Evolutionary conservation across 495 filamentous ascomycete genomes (phyloP).

Genomic region (Aspergillus steynii): DNA sequence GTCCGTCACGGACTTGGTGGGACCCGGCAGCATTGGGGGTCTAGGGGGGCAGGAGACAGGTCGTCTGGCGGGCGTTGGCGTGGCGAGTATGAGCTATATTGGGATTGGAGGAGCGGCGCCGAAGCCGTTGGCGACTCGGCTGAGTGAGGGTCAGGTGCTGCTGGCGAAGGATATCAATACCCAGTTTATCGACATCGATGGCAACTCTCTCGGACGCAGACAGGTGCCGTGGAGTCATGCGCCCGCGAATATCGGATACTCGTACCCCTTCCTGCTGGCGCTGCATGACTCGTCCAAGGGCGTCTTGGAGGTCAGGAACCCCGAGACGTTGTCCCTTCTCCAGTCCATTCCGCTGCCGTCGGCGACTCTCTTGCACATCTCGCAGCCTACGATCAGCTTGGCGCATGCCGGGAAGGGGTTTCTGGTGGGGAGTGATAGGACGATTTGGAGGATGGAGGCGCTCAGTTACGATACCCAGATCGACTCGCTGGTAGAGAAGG

Average conservation of each 20-base stretch:
- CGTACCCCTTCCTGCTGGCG: conserved; percentile 90
- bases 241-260: conserved; percentile 89
- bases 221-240: conserved; percentile 90
- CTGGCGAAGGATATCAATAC: conserved; percentile 96
- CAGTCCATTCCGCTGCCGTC: conserved; percentile 80
- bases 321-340: conserved; percentile 81
- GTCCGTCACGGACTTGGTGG: conserved; percentile 71
- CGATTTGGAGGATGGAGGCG: conserved; percentile 95
- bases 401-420: conserved; percentile 95
- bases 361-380: conserved; percentile 85
- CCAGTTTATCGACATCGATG: conserved; percentile 81
- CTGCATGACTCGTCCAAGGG: conserved; percentile 84
- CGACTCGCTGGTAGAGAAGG: conserved; percentile 74
- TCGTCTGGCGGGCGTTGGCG: conserved; percentile 65
- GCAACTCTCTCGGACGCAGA: conserved; percentile 76
- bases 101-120: conserved; percentile 88
- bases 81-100: conserved; percentile 90
- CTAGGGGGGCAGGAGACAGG: conserved; percentile 61
- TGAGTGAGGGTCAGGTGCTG: conserved; percentile 80
- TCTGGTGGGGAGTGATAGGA: conserved; percentile 82
- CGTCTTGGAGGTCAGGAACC: conserved; percentile 86
- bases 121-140: conserved; percentile 79
- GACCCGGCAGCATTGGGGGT: conserved; percentile 72
- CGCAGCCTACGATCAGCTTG: conserved; percentile 86
- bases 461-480: conserved; percentile 91